A percentile compares a stretch with the other conserved stretches of the same genome.
These are phyloP conservation scores for Diaporthe australafricana DNA, from an alignment of 2,329 filamentous ascomycete genomes.

Conservation along the genomic window DNA sequence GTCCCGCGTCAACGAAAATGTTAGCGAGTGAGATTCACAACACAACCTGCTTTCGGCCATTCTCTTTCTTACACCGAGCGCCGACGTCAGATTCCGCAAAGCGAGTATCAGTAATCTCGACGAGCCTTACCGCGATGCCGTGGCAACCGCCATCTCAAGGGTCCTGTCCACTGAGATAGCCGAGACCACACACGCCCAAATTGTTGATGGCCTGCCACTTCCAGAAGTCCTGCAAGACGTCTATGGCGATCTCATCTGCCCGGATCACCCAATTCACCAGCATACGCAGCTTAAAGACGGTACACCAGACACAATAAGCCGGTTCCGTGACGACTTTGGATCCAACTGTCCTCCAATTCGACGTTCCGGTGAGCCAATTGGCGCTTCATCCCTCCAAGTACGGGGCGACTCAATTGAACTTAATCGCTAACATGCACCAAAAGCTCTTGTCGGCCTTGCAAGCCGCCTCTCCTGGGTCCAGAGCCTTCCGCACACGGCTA, in stretches of 20 bases:
- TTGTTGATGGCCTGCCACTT: slow-evolving; percentile 12
- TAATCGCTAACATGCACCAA: not conserved
- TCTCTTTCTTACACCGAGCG: too few species aligned
- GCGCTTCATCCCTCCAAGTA: not conserved
- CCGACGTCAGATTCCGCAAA: not conserved
- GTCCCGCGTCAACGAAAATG: not conserved
- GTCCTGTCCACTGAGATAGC: slow-evolving; percentile 8
- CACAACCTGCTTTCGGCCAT: too few species aligned
- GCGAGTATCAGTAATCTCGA: not conserved
- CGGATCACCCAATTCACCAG: not conserved
- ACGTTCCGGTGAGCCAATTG: not conserved
- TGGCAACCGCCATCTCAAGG: not conserved
- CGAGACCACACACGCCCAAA: slow-evolving; percentile 7
- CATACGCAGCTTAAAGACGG: not conserved
- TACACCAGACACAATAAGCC: not conserved
- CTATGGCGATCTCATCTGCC: not conserved
- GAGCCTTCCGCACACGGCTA: slow-evolving; percentile 44
- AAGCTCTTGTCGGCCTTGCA: slow-evolving; percentile 37
- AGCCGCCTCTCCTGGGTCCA: slow-evolving; percentile 41
- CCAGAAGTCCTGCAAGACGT: not conserved
- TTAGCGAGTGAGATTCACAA: too few species aligned
- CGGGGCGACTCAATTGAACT: not conserved
- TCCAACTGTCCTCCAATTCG: not conserved
- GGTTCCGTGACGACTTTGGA: not conserved
- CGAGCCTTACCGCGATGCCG: not conserved